Base-by-base conservation (phyloP, 768 basidiomycete genomes). In the Lactifluus pinguis region DNA sequence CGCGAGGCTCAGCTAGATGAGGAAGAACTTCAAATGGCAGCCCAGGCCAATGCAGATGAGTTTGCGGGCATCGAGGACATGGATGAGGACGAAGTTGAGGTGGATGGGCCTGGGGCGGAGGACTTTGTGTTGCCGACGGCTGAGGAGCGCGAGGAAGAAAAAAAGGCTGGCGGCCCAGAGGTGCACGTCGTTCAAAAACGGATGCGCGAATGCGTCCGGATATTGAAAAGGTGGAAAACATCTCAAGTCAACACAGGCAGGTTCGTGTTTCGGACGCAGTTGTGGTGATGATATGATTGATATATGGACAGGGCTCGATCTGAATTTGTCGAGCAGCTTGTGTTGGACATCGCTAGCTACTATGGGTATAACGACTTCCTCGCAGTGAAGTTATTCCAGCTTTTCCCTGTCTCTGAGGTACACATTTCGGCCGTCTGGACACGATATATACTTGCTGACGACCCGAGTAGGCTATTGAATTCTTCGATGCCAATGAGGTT, bases 311-410 rank as follows among this genome's bases (percentile, higher is more conserved):
- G 95, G 65, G 82, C 92, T 61, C 81, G 97, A 36, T 83, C 92
- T 38, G 95, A 99, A 69, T 95, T 98, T 65, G 80, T 88, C 34
- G 84, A 87, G 45, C 95, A 98, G 71, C 76, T 99, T 51, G 75
- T 94, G 11, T 77, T 84, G 30, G 97, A 99, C 67, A 93, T 98
- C 66, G 86, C 86, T 29, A 93, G 83, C 69, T 98, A 99, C 76
- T 98, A 98, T 70, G 97, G 97, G 32, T 99, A 99, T 76, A 98
- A 98, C 68, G 86, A 89, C 6, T 98, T 94, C 76, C 80, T 99
- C 48, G 83, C 87, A 2, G 93, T 95, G 70, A 98, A 98, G 74
- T 76, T 99, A 15, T 95, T 98, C 77, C 85, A 88, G 62, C 78
- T 99, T 21, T 98, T 99, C 76, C 83, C 94, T 2, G 85, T 95